Evolutionary conservation across 768 basidiomycete species (phyloP).

Genomic region (Russula lepida): DNA sequence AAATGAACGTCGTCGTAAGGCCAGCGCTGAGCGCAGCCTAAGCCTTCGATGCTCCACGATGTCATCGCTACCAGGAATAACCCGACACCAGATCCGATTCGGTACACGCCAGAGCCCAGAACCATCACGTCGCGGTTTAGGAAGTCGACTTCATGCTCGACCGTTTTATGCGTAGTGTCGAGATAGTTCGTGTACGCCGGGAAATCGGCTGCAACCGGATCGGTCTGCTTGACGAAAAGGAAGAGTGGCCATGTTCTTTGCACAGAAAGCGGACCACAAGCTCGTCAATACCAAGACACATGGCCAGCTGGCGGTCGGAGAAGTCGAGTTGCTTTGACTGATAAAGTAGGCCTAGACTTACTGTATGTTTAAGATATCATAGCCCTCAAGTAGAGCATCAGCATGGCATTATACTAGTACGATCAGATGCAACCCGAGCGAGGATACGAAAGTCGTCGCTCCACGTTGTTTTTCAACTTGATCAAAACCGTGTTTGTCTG

Average conservation of each 20-base stretch:
- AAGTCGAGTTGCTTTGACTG: slow-evolving; percentile 93
- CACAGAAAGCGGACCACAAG: slow-evolving; percentile 87
- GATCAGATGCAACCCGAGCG: neutral
- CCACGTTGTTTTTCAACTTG: slow-evolving; percentile 81
- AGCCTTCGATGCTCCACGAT: slow-evolving; percentile 68
- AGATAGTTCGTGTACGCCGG: slow-evolving; percentile 98
- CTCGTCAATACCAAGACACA: slow-evolving; percentile 79
- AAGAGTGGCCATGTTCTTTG: slow-evolving; percentile 68
- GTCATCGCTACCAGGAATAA: slow-evolving; percentile 45
- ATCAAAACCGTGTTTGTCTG: slow-evolving; percentile 96
- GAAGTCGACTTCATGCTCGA: slow-evolving; percentile 87
- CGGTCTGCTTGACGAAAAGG: slow-evolving; percentile 97
- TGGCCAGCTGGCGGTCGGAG: slow-evolving; percentile 88
- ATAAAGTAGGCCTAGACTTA: slow-evolving; percentile 55
- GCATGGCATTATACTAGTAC: neutral
- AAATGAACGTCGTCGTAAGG: slow-evolving; percentile 76
- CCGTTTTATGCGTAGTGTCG: slow-evolving; percentile 96
- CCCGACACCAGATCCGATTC: slow-evolving; percentile 95
- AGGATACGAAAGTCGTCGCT: slow-evolving; percentile 64
- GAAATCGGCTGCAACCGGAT: slow-evolving; percentile 98
- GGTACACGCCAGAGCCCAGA: slow-evolving; percentile 94
- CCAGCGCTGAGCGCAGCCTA: slow-evolving; percentile 84
- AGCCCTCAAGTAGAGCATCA: slow-evolving; percentile 29
- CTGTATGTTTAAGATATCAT: slow-evolving; percentile 57
- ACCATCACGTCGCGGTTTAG: slow-evolving; percentile 93